These are phyloP conservation scores for Hymenochaete sp. DNA, from an alignment of 1,284 basidiomycete species.

Conservation along the genomic window DNA sequence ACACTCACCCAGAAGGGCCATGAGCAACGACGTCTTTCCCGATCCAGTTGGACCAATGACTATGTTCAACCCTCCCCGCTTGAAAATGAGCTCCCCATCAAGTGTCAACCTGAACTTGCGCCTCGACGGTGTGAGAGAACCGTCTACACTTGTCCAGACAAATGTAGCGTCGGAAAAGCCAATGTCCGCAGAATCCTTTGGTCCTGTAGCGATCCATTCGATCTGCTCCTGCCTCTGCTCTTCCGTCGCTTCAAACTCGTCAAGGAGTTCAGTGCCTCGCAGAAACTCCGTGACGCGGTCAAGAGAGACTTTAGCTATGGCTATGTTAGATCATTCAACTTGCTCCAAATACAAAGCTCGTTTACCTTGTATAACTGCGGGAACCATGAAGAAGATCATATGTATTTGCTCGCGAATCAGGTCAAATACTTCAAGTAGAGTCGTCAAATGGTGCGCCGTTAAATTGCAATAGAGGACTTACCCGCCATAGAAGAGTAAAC, in stretches of 20 bases:
- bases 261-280: slow-evolving; percentile 40
- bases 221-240: slow-evolving; percentile 23
- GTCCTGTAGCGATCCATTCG: slow-evolving; percentile 17
- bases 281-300: slow-evolving; percentile 39
- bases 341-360: slow-evolving; percentile 20
- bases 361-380: slow-evolving; percentile 28
- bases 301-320: slow-evolving; percentile 37
- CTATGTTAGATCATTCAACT: slow-evolving; percentile 23
- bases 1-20: slow-evolving; percentile 42
- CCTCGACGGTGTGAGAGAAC: slow-evolving; percentile 23
- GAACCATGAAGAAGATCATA: slow-evolving; percentile 27
- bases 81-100: slow-evolving; percentile 48
- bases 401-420: slow-evolving; percentile 29
- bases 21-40: slow-evolving; percentile 43
- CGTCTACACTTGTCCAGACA: slow-evolving; percentile 30
- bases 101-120: slow-evolving; percentile 41
- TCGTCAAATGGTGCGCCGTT: not conserved
- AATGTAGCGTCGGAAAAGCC: slow-evolving; percentile 37
- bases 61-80: slow-evolving; percentile 49
- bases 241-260: slow-evolving; percentile 30
- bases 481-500: slow-evolving; percentile 35
- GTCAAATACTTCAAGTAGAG: slow-evolving; percentile 28
- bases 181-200: slow-evolving; percentile 25
- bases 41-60: slow-evolving; percentile 55
- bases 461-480: slow-evolving; percentile 14